Conservation (phyloP, 805 yeast species). For the Starmerella scarabaei region DNA sequence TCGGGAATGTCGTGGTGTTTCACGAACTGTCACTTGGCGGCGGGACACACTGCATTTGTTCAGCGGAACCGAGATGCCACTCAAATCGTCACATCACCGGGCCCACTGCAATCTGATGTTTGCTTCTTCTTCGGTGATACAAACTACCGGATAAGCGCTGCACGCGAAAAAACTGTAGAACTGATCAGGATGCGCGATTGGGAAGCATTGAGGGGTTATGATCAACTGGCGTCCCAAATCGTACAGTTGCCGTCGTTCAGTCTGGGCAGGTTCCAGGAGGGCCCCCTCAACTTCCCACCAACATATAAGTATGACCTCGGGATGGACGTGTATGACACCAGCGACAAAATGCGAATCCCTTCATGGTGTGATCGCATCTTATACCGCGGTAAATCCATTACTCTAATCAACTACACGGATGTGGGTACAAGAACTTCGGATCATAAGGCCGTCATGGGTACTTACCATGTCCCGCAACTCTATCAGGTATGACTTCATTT, state of each 20-base stretch:
- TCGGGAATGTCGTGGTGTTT: conserved; percentile 64
- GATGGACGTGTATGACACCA: conserved; percentile 66
- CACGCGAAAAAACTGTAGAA: conserved; percentile 56
- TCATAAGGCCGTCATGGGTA: conserved; percentile 78
- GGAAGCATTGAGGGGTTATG: conserved; percentile 46
- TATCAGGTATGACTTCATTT: background rate
- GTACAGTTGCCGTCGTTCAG: conserved; percentile 46
- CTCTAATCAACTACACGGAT: conserved; percentile 48
- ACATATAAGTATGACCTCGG: conserved; percentile 92
- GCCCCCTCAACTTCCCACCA: conserved; percentile 69
- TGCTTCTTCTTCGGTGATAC: conserved; percentile 90
- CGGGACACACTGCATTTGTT: conserved; percentile 68
- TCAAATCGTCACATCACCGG: conserved; percentile 38
- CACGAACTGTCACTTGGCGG: conserved; percentile 81
- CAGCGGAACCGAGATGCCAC: conserved; percentile 83
- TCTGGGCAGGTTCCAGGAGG: conserved; percentile 71
- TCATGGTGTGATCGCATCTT: conserved; percentile 95
- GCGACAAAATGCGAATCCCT: conserved; percentile 86
- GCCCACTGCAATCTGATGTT: conserved; percentile 63
- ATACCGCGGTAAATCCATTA: conserved; percentile 46
- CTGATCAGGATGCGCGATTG: conserved; percentile 39
- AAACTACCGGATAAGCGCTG: conserved; percentile 65
- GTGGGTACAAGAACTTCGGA: conserved; percentile 51
- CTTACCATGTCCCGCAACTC: conserved; percentile 41
- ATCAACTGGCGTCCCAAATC: conserved; percentile 71